phyloP scores from a whole-genome alignment of 371 early-diverging fungal species.

The Circinella umbellata region DNA sequence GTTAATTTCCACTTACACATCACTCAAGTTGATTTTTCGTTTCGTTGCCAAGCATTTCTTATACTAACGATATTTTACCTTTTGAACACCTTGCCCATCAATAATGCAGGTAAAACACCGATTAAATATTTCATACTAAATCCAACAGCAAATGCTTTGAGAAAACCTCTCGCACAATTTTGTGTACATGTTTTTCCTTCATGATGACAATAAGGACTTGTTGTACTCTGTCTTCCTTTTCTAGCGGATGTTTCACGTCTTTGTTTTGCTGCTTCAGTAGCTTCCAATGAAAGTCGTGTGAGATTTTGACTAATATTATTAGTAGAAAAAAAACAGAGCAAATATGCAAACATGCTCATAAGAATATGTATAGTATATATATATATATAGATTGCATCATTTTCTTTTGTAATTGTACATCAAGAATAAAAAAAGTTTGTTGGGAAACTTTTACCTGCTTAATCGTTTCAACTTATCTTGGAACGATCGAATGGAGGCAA shows the following conservation, averaged over 20 bases:
- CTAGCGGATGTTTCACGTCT: conserved; percentile 12
- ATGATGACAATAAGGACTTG: conserved; percentile 66
- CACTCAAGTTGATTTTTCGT: not conserved
- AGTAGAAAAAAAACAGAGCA: not conserved
- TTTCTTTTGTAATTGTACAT: too few relatives aligned
- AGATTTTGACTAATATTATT: conserved; percentile 60
- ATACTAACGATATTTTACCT: conserved; percentile 37
- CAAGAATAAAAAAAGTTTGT: not conserved
- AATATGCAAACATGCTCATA: not conserved
- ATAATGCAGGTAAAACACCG: conserved; percentile 67
- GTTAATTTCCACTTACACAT: too few relatives aligned
- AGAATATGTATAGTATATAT: too few relatives aligned
- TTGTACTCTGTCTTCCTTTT: not conserved
- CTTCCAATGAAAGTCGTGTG: conserved; percentile 55
- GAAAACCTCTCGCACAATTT: conserved; percentile 74
- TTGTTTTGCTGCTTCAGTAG: conserved; percentile 26
- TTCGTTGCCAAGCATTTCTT: conserved; percentile 4
- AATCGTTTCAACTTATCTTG: conserved; percentile 71
- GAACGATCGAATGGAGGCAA: conserved; percentile 69
- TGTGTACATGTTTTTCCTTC: conserved; percentile 76
- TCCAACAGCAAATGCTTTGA: conserved; percentile 75
- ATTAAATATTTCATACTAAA: conserved; percentile 79
- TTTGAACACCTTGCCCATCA: conserved; percentile 70
- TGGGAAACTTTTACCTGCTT: conserved; percentile 53
- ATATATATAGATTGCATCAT: too few relatives aligned